phyloP scores from a whole-genome alignment of 2,329 filamentous ascomycete species.

The Hypoxylon sp. region DNA sequence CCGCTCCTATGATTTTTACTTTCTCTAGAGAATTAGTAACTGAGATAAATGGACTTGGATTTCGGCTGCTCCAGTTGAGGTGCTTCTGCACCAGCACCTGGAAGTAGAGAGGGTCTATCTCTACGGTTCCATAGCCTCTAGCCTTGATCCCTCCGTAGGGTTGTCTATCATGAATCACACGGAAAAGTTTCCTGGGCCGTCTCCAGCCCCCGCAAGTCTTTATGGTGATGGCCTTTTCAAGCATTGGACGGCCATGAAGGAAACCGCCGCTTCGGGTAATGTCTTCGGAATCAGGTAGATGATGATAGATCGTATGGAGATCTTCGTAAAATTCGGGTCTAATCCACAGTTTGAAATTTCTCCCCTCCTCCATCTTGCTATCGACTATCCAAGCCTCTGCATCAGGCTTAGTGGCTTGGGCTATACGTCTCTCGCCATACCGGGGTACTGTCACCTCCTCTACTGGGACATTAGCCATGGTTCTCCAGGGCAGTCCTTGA shows the following conservation, averaged over 20 bases:
- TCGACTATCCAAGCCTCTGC: neutral
- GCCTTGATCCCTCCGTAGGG: constrained; percentile 1
- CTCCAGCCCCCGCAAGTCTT: neutral
- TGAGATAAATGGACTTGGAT: neutral
- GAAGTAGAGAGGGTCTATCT: neutral
- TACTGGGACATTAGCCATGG: neutral
- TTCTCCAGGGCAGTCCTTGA: no score
- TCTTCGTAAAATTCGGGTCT: neutral
- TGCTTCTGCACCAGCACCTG: constrained; percentile 2
- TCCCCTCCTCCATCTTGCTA: neutral
- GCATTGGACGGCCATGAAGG: constrained; percentile 1
- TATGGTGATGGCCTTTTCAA: neutral
- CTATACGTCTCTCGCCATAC: neutral
- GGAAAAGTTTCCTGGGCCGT: neutral
- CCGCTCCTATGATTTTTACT: neutral
- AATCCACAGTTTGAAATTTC: neutral
- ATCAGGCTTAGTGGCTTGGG: neutral
- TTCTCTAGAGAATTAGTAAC: neutral
- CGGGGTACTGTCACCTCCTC: neutral
- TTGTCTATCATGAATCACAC: neutral
- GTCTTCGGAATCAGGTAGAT: neutral
- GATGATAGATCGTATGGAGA: neutral
- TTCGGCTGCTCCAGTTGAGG: neutral
- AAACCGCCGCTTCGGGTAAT: neutral
- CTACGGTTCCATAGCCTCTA: neutral